These are phyloP conservation scores for Colletotrichum simmondsii DNA, from an alignment of 2,329 filamentous ascomycete species.

Conservation along the genomic window DNA sequence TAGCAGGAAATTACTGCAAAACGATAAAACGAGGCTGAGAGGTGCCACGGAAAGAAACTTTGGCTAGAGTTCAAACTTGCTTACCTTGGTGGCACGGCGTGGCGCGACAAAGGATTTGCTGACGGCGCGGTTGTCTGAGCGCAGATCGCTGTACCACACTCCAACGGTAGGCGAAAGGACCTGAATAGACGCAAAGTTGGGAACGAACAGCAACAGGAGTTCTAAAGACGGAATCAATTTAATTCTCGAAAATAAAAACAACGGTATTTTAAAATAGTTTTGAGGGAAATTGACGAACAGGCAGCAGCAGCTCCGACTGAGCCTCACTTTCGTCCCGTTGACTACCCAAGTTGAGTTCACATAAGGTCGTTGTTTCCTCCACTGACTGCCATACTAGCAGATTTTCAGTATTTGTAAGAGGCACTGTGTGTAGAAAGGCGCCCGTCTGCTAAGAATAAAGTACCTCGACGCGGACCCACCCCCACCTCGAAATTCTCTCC, in stretches of 20 bases:
- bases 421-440: too few species aligned
- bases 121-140: neutral
- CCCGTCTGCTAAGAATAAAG: neutral
- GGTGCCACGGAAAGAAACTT: neutral
- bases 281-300: neutral
- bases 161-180: too few species aligned
- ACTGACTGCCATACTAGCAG: neutral
- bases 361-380: neutral
- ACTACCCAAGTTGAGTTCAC: neutral
- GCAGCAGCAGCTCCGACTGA: too few species aligned
- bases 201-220: too few species aligned
- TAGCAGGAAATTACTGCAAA: too few species aligned
- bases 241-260: too few species aligned
- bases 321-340: neutral
- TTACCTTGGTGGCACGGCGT: neutral
- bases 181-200: neutral
- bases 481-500: conserved; percentile 35
- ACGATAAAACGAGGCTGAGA: neutral
- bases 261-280: too few species aligned
- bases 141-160: neutral
- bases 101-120: neutral
- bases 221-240: too few species aligned
- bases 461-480: neutral
- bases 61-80: neutral
- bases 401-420: too few species aligned